phyloP scores from a whole-genome alignment of 169 alveolate species.

The Plasmodium knowlesi region DNA sequence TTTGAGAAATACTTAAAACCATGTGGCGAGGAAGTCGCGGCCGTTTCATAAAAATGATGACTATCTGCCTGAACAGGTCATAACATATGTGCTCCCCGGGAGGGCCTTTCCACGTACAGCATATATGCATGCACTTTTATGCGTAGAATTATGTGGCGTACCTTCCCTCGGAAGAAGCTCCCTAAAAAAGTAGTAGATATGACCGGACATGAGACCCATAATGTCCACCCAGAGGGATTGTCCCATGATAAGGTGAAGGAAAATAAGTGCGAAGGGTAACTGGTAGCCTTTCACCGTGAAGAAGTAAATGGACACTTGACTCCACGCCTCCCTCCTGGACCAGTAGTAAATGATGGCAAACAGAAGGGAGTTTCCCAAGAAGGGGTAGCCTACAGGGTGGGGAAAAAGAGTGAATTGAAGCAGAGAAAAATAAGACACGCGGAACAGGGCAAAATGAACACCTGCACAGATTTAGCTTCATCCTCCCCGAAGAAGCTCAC shows the following conservation, averaged over 20 bases:
- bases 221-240: conserved; percentile 89
- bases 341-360: conserved; percentile 89
- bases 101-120: not conserved
- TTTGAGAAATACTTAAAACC: not conserved
- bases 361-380: conserved; percentile 82
- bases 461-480: not conserved
- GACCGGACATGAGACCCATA: conserved; percentile 91
- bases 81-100: not conserved
- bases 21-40: not conserved
- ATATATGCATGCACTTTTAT: not conserved
- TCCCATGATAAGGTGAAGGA: conserved; percentile 90
- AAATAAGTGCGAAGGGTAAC: conserved; percentile 89
- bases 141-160: not conserved
- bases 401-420: not conserved
- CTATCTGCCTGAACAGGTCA: conserved; percentile 1
- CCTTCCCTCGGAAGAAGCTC: conserved; percentile 89
- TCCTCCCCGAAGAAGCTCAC: not conserved
- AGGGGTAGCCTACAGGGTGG: conserved; percentile 78
- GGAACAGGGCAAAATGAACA: not conserved
- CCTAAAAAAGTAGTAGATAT: conserved; percentile 84
- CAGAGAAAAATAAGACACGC: not conserved
- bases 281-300: conserved; percentile 89
- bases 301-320: conserved; percentile 86
- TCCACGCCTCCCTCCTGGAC: conserved; percentile 90
- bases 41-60: not conserved